phyloP scores from a whole-genome alignment of 2,329 filamentous ascomycete species.

The Amauroascus niger region DNA sequence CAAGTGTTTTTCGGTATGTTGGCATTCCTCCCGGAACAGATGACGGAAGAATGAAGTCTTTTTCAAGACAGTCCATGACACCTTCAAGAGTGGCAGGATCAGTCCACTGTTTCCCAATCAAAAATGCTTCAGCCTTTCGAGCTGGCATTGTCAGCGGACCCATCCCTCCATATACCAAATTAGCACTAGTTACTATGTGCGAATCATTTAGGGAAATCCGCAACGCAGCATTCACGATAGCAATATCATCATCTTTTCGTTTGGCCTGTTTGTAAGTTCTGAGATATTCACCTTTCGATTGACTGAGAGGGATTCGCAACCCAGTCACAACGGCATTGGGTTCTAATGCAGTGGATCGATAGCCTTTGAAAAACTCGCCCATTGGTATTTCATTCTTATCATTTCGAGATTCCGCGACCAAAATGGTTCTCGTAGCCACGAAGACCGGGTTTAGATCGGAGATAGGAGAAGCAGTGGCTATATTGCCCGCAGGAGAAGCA shows the following conservation, averaged over 20 bases:
- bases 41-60: constrained; percentile 80
- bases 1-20: constrained; percentile 82
- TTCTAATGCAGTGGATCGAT: constrained; percentile 71
- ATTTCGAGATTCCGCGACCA: constrained; percentile 67
- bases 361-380: constrained; percentile 84
- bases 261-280: constrained; percentile 93
- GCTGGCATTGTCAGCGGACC: constrained; percentile 83
- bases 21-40: constrained; percentile 96
- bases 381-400: constrained; percentile 80
- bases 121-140: constrained; percentile 62
- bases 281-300: constrained; percentile 69
- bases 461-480: constrained; percentile 90
- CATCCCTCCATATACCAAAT: constrained; percentile 90
- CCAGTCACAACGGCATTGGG: constrained; percentile 75
- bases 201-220: constrained; percentile 60
- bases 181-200: constrained; percentile 61
- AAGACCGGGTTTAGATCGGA: constrained; percentile 93
- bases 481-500: constrained; percentile 89
- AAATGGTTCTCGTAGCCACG: constrained; percentile 70
- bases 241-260: constrained; percentile 95
- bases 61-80: constrained; percentile 77
- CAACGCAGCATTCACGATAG: constrained; percentile 84
- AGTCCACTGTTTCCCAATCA: constrained; percentile 68
- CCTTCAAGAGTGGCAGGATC: constrained; percentile 78
- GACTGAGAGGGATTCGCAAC: constrained; percentile 72